These are phyloP conservation scores for Sphaerostilbella broomeana DNA, from an alignment of 2,329 filamentous ascomycete species.

Conservation along the genomic window DNA sequence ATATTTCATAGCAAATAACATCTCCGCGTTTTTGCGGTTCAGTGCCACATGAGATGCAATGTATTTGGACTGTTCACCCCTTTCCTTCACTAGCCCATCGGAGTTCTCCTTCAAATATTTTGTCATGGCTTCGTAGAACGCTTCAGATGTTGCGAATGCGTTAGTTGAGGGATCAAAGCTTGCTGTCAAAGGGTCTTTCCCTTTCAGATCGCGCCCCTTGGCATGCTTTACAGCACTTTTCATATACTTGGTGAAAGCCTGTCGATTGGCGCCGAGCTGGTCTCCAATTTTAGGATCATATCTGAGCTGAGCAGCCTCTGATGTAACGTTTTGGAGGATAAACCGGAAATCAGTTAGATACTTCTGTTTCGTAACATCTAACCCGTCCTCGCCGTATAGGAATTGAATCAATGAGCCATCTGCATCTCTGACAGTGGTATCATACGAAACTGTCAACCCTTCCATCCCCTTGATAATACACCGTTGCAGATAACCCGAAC, in stretches of 20 bases:
- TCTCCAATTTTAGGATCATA: conserved; percentile 48
- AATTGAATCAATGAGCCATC: conserved; percentile 94
- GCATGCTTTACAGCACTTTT: conserved; percentile 74
- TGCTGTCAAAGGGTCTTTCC: conserved; percentile 68
- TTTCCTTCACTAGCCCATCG: conserved; percentile 48
- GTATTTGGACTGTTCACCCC: conserved; percentile 30
- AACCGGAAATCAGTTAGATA: conserved; percentile 89
- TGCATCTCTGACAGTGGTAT: conserved; percentile 87
- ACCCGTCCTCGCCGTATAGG: conserved; percentile 90
- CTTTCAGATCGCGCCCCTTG: conserved; percentile 47
- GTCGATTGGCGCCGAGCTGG: conserved; percentile 44
- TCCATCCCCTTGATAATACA: conserved; percentile 99
- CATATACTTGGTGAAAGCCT: conserved; percentile 66
- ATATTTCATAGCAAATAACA: conserved; percentile 86
- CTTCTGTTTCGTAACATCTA: conserved; percentile 90
- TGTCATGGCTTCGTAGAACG: conserved; percentile 65
- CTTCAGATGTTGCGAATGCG: conserved; percentile 83
- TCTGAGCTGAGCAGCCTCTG: conserved; percentile 69
- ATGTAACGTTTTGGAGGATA: conserved; percentile 76
- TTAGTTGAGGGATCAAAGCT: conserved; percentile 69
- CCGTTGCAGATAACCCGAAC: conserved; percentile 91
- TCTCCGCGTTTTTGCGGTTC: conserved; percentile 69
- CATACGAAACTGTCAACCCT: conserved; percentile 84
- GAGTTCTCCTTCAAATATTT: conserved; percentile 75
- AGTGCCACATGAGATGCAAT: conserved; percentile 33